These are phyloP conservation scores for Eutreptiella sp. DNA, from an alignment of 208 protist species.

Conservation along the genomic window DNA sequence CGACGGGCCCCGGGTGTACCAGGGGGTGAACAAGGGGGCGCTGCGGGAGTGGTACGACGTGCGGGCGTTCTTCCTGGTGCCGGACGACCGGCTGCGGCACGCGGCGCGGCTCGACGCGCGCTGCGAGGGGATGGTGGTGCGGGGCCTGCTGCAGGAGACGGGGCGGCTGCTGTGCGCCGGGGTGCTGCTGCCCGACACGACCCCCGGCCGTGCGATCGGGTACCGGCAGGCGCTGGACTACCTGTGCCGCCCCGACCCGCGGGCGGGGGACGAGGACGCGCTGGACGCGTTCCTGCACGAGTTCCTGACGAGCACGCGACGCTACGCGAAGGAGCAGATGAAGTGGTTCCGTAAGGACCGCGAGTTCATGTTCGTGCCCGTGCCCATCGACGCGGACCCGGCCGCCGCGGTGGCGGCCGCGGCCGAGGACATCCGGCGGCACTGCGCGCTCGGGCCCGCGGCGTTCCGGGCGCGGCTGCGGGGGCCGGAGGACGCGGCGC, in stretches of 20 bases:
- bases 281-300: neutral
- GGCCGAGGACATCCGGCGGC: neutral
- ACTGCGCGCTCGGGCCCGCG: too few relatives aligned
- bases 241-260: neutral
- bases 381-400: neutral
- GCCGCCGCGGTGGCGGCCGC: neutral
- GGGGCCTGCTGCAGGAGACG: too few relatives aligned
- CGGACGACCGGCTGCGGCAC: too few relatives aligned
- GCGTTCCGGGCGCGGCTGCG: too few relatives aligned
- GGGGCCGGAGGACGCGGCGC: too few relatives aligned
- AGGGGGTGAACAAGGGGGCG: too few relatives aligned
- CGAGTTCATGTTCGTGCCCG: slow-evolving; percentile 2
- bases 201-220: neutral
- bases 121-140: too few relatives aligned
- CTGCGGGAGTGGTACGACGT: too few relatives aligned
- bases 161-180: too few relatives aligned
- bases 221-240: slow-evolving; percentile 20
- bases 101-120: too few relatives aligned
- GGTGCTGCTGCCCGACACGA: neutral
- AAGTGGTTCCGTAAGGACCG: slow-evolving; percentile 23
- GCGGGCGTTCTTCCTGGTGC: too few relatives aligned
- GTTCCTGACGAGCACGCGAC: neutral
- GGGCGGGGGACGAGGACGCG: neutral
- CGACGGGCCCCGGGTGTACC: too few relatives aligned
- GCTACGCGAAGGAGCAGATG: slow-evolving; percentile 14